Percentiles rank a stretch among this genome's conserved stretches.
These are phyloP conservation scores for Paecilomyces sp. DNA, from an alignment of 2,329 filamentous ascomycete species.

Conservation along the genomic window DNA sequence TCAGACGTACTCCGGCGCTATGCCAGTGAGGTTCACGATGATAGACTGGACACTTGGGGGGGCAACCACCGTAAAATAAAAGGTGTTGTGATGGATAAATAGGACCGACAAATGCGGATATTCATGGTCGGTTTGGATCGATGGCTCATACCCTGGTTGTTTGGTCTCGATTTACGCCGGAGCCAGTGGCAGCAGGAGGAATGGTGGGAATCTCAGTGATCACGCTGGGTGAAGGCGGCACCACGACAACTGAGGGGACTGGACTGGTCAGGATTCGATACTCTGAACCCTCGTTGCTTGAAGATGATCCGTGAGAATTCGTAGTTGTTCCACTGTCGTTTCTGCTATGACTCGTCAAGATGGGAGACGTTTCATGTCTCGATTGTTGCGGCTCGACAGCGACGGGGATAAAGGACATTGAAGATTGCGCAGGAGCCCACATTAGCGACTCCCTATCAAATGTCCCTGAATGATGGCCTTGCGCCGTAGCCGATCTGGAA, in stretches of 20 bases:
- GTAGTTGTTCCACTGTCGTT: neutral
- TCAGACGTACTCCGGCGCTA: too few species aligned
- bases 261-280: neutral
- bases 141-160: neutral
- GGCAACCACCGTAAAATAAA: too few species aligned
- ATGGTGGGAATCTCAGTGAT: neutral
- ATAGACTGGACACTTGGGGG: too few species aligned
- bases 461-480: conserved; percentile 4
- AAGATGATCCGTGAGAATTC: neutral
- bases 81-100: too few species aligned
- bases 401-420: conserved; percentile 13
- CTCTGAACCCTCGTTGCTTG: neutral
- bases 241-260: neutral
- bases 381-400: conserved; percentile 10
- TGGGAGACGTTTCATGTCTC: conserved; percentile 1
- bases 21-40: too few species aligned
- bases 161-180: neutral
- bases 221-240: neutral
- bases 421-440: conserved; percentile 19
- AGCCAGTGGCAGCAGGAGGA: neutral
- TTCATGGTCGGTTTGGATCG: too few species aligned
- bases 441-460: conserved; percentile 19
- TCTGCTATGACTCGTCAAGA: neutral
- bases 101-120: too few species aligned
- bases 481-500: conserved; percentile 10